These are phyloP conservation scores for Mucor plumbeus DNA, from an alignment of 371 early-diverging fungal species.

Conservation along the genomic window DNA sequence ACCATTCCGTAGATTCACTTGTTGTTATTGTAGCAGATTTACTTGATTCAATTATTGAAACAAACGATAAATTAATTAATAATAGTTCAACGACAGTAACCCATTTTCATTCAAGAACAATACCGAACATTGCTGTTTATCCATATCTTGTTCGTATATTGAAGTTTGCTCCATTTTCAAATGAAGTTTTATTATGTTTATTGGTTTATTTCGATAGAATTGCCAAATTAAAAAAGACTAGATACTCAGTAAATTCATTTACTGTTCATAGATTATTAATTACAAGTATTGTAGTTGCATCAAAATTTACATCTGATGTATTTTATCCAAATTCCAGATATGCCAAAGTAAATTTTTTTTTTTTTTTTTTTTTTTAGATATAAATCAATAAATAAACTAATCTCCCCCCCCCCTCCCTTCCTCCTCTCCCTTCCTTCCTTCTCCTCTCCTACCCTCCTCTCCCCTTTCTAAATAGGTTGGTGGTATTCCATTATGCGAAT, in stretches of 20 bases:
- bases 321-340: conserved; percentile 83
- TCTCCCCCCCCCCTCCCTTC: too few relatives aligned
- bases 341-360: conserved; percentile 58
- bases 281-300: conserved; percentile 79
- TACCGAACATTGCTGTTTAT: conserved; percentile 73
- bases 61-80: conserved; percentile 70
- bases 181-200: conserved; percentile 73
- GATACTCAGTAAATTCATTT: conserved; percentile 68
- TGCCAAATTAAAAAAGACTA: conserved; percentile 44
- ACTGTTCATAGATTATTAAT: conserved; percentile 86
- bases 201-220: conserved; percentile 91
- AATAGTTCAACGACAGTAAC: conserved; percentile 58
- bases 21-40: conserved; percentile 56
- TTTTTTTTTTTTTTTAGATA: neutral
- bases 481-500: conserved; percentile 80
- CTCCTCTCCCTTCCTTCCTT: too few relatives aligned
- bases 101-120: conserved; percentile 83
- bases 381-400: neutral
- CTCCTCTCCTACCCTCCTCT: too few relatives aligned
- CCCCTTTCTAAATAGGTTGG: conserved; percentile 83
- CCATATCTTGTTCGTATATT: conserved; percentile 72
- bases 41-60: conserved; percentile 58
- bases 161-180: conserved; percentile 82
- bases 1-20: conserved; percentile 39
- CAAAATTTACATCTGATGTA: conserved; percentile 80